Evolutionary conservation across 495 filamentous ascomycete species (phyloP).

Genomic region (Stereocaulon alpinum): DNA sequence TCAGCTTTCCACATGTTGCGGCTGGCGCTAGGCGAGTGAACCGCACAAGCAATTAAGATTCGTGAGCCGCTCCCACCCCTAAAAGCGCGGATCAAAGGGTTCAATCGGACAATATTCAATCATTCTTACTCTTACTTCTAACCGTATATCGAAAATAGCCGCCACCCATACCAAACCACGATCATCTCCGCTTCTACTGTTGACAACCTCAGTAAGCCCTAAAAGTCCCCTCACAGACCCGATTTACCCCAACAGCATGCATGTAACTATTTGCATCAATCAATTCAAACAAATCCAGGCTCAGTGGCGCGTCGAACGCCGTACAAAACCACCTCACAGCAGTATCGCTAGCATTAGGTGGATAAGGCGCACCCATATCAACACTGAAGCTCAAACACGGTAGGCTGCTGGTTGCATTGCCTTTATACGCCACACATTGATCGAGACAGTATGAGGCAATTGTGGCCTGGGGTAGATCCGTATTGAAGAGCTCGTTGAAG

Average conservation of each 20-base stretch:
- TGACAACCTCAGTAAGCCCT: constrained; percentile 4
- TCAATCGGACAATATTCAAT: too few species aligned
- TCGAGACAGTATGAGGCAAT: constrained; percentile 15
- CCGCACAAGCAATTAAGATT: too few species aligned
- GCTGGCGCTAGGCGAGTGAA: too few species aligned
- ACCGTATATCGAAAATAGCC: too few species aligned
- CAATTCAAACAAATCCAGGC: not conserved
- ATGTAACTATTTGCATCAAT: constrained; percentile 11
- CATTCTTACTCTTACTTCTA: too few species aligned
- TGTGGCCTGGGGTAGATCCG: constrained; percentile 7
- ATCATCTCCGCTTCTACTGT: not conserved
- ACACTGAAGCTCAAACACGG: constrained; percentile 17
- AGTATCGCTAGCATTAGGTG: constrained; percentile 9
- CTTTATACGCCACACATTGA: constrained; percentile 4
- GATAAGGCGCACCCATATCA: constrained; percentile 11
- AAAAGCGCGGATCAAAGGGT: too few species aligned
- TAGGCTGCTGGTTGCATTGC: not conserved
- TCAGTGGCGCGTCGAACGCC: constrained; percentile 8
- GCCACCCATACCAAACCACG: too few species aligned
- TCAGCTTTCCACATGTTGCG: too few species aligned
- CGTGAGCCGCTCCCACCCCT: too few species aligned
- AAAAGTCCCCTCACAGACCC: constrained; percentile 8
- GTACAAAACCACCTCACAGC: constrained; percentile 15
- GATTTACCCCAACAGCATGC: constrained; percentile 10
- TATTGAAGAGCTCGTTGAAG: constrained; percentile 12